These are phyloP conservation scores for Euptelea pleiosperma DNA, from an alignment of 164 flowering plant species.

Conservation along the genomic window DNA sequence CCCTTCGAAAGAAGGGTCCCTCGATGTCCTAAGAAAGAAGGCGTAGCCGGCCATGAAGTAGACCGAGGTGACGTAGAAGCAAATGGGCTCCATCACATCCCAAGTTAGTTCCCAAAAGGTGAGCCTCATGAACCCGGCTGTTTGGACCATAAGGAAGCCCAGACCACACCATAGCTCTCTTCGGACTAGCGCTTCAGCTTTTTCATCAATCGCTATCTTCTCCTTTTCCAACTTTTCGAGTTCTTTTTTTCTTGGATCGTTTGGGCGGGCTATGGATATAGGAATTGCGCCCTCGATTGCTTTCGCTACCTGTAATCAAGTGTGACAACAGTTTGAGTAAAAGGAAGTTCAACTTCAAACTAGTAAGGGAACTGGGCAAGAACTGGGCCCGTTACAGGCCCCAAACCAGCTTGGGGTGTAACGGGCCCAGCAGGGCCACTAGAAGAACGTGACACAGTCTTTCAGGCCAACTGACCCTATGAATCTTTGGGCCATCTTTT, in stretches of 20 bases:
- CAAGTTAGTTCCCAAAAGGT: slow-evolving; percentile 62
- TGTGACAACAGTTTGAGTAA: background rate
- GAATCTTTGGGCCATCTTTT: no score
- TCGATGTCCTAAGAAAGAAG: slow-evolving; percentile 52
- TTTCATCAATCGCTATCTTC: slow-evolving; percentile 37
- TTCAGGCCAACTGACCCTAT: no score
- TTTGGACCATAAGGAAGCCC: slow-evolving; percentile 39
- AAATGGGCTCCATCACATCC: slow-evolving; percentile 67
- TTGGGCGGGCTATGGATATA: slow-evolving; percentile 15
- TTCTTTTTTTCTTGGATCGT: slow-evolving; percentile 35
- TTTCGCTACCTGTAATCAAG: slow-evolving; percentile 44
- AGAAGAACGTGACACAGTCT: no score
- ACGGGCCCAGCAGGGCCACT: no score
- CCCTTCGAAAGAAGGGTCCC: slow-evolving; percentile 52
- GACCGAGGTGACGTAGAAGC: slow-evolving; percentile 46
- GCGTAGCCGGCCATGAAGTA: slow-evolving; percentile 42
- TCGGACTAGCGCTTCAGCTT: slow-evolving; percentile 29
- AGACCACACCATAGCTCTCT: slow-evolving; percentile 46
- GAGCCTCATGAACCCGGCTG: slow-evolving; percentile 49
- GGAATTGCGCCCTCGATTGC: slow-evolving; percentile 28
- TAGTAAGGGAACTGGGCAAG: background rate
- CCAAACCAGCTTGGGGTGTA: no score
- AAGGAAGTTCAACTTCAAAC: background rate
- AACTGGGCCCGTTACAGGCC: background rate
- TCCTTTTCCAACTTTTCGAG: slow-evolving; percentile 35